phyloP scores from a whole-genome alignment of 495 filamentous ascomycete genomes.

The Chaetomidium leptoderma region DNA sequence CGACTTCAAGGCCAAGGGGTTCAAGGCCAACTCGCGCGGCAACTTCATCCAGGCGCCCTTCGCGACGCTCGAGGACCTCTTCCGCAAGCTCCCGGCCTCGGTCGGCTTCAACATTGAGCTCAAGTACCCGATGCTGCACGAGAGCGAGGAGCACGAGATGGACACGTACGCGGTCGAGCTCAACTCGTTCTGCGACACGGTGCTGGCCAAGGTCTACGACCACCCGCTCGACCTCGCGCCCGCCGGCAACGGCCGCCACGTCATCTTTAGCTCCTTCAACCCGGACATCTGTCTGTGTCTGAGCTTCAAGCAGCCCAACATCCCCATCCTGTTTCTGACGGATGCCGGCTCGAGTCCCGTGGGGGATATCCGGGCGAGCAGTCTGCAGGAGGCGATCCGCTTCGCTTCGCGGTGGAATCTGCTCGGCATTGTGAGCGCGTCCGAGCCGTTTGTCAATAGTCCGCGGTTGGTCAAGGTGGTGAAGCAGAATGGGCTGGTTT shows the following conservation, averaged over 20 bases:
- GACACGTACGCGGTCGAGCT: conserved; percentile 95
- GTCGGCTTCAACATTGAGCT: conserved; percentile 98
- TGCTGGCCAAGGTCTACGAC: conserved; percentile 78
- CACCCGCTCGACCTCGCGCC: conserved; percentile 43
- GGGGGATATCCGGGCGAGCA: conserved; percentile 86
- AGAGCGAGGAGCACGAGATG: conserved; percentile 94
- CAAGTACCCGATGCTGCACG: conserved; percentile 97
- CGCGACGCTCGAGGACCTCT: conserved; percentile 90
- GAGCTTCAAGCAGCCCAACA: conserved; percentile 91
- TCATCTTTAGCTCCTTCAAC: conserved; percentile 96
- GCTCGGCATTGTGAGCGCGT: conserved; percentile 79
- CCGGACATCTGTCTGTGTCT: conserved; percentile 92
- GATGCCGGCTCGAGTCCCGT: conserved; percentile 74
- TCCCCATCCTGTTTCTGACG: conserved; percentile 90
- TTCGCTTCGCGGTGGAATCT: conserved; percentile 95
- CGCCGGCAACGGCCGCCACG: conserved; percentile 56
- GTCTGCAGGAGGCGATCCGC: conserved; percentile 88
- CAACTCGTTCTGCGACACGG: conserved; percentile 94
- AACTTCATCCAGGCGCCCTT: conserved; percentile 92
- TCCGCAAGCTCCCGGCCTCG: conserved; percentile 70
- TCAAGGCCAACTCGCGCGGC: conserved; percentile 91
- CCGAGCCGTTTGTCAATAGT: conserved; percentile 78
- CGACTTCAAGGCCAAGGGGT: conserved; percentile 83
- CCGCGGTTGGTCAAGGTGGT: conserved; percentile 93
- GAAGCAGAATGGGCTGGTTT: conserved; percentile 89